Conservation (phyloP, 768 basidiomycete genomes). For the Tulasnella sp. region DNA sequence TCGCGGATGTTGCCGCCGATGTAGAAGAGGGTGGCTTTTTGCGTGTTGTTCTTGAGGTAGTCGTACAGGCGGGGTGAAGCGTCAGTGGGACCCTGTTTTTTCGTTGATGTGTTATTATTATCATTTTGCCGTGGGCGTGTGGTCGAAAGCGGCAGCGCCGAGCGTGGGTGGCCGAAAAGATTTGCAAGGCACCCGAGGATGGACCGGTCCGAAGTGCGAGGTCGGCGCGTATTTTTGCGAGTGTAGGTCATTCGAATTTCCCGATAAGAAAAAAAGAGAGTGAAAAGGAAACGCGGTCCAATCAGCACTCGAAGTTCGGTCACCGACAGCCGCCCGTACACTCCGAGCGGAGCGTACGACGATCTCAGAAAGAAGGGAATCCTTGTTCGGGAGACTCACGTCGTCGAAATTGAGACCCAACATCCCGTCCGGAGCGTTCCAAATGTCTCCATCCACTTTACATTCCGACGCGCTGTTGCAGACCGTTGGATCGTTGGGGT, state of each 20-base stretch:
- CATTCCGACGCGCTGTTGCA: not conserved
- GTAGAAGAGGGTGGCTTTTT: slow-evolving; percentile 74
- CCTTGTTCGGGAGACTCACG: not conserved
- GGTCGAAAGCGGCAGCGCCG: not conserved
- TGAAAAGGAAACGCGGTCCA: not conserved
- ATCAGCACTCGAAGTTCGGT: not conserved
- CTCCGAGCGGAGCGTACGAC: too few species aligned
- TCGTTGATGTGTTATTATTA: not conserved
- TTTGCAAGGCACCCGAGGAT: not conserved
- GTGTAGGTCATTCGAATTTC: not conserved
- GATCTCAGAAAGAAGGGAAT: not conserved
- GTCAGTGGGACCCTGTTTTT: slow-evolving; percentile 41
- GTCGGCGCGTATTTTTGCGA: not conserved
- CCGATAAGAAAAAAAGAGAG: not conserved
- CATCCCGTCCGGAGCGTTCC: slow-evolving; percentile 3
- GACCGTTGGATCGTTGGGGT: not conserved
- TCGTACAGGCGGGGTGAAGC: slow-evolving; percentile 38
- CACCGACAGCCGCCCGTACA: not conserved
- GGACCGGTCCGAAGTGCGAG: not conserved
- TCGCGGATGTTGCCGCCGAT: slow-evolving; percentile 68
- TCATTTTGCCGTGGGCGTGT: not conserved
- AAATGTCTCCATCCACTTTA: not conserved
- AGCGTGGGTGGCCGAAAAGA: not conserved
- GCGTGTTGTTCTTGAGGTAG: slow-evolving; percentile 54
- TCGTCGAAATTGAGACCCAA: slow-evolving; percentile 9